phyloP scores from a whole-genome alignment of 495 filamentous ascomycete species.

The Sordaria brevicollis region DNA sequence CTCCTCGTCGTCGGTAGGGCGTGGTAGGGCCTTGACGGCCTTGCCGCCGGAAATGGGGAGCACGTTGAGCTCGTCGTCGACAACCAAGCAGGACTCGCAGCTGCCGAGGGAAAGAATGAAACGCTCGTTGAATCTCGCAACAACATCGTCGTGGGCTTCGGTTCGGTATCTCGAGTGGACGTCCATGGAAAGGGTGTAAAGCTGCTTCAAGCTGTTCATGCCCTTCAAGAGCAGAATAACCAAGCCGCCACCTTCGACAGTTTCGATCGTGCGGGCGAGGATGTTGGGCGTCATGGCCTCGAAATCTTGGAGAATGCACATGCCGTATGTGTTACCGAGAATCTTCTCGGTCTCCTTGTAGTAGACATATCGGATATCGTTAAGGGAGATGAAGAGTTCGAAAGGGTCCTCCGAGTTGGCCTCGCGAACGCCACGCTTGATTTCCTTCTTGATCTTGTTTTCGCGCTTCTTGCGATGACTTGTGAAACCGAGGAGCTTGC shows the following conservation, averaged over 20 bases:
- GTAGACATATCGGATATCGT: constrained; percentile 97
- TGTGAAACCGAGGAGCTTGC: constrained; percentile 89
- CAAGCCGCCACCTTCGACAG: constrained; percentile 91
- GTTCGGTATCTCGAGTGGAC: constrained; percentile 94
- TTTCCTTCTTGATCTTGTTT: constrained; percentile 93
- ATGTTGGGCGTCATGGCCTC: constrained; percentile 96
- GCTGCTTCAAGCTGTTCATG: constrained; percentile 94
- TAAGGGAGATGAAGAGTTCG: constrained; percentile 91
- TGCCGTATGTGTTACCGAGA: constrained; percentile 94
- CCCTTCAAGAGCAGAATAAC: constrained; percentile 87
- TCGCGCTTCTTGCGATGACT: constrained; percentile 93
- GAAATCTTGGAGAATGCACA: constrained; percentile 97
- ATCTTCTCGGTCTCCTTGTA: constrained; percentile 99
- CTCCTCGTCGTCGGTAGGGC: constrained; percentile 55
- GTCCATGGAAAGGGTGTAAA: constrained; percentile 97
- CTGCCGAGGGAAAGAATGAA: constrained; percentile 92
- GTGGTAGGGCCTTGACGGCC: constrained; percentile 73
- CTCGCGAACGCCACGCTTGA: constrained; percentile 90
- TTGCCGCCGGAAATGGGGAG: constrained; percentile 95
- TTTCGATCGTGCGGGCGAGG: constrained; percentile 89
- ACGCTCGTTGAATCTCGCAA: constrained; percentile 93
- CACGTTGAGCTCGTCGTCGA: constrained; percentile 97
- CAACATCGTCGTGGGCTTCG: constrained; percentile 91
- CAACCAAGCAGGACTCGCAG: constrained; percentile 88
- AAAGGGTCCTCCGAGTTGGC: constrained; percentile 95